Evolutionary conservation across 2,329 filamentous ascomycete genomes (phyloP).

Genomic region (Aspergillus phoenicis): DNA sequence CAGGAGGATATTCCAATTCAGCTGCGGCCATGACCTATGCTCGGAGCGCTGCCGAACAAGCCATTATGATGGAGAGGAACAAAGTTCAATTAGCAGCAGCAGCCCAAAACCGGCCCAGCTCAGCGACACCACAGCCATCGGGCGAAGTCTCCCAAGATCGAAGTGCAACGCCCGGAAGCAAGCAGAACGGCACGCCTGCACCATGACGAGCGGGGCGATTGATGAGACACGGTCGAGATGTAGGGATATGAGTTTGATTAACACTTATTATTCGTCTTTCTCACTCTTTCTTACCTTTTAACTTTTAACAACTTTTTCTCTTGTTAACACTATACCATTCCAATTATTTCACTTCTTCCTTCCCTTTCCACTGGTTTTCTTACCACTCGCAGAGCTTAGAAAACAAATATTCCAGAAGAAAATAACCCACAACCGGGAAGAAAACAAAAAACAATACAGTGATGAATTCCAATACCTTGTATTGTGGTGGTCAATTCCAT

Average conservation of each 20-base stretch:
- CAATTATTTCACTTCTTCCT: too few species aligned
- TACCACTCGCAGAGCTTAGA: background rate
- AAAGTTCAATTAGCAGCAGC: constrained; percentile 40
- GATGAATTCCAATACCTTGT: too few species aligned
- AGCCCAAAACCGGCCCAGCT: constrained; percentile 29
- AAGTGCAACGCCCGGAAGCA: constrained; percentile 38
- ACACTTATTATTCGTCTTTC: constrained; percentile 15
- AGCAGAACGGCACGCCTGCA: constrained; percentile 35
- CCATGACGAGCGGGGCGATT: constrained; percentile 22
- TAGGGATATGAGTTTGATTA: constrained; percentile 8
- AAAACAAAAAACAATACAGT: too few species aligned
- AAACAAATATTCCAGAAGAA: background rate
- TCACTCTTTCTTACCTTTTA: constrained; percentile 21
- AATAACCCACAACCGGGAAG: background rate
- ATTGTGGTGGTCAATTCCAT: too few species aligned
- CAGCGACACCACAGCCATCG: constrained; percentile 39
- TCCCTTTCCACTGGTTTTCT: too few species aligned
- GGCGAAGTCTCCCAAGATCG: constrained; percentile 37
- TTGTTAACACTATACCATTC: constrained; percentile 1
- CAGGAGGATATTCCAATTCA: constrained; percentile 37
- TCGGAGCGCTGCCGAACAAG: constrained; percentile 45
- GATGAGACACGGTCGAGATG: constrained; percentile 5
- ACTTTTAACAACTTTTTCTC: constrained; percentile 3
- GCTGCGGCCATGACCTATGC: constrained; percentile 40
- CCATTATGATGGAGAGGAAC: constrained; percentile 41